A percentile compares a stretch with the other conserved stretches of the same genome.
Evolutionary conservation across 495 filamentous ascomycete species (phyloP).

Genomic region (Aspergillus kassunensis): DNA sequence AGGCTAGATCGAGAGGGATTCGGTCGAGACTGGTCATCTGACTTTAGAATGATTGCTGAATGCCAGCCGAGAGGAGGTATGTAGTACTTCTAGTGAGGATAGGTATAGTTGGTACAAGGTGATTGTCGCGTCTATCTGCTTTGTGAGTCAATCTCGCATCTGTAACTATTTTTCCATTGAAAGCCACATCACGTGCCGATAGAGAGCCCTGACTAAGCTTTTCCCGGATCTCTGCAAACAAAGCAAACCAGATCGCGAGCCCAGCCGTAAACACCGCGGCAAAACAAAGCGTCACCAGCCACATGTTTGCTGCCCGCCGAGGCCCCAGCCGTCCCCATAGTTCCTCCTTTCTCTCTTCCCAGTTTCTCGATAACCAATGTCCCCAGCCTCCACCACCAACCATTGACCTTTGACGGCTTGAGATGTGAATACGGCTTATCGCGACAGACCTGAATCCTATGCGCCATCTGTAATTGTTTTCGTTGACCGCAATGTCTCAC

Average conservation of each 20-base stretch:
- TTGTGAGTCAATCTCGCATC: conserved; percentile 5
- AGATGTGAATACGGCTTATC: conserved; percentile 34
- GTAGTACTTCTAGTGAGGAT: neutral
- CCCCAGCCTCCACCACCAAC: conserved; percentile 9
- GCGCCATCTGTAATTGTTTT: conserved; percentile 27
- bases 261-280: conserved; percentile 20
- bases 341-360: conserved; percentile 25
- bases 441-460: conserved; percentile 30
- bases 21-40: neutral
- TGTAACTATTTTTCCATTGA: conserved; percentile 5
- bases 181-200: conserved; percentile 9
- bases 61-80: neutral
- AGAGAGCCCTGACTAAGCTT: conserved; percentile 4
- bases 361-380: conserved; percentile 10
- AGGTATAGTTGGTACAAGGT: neutral
- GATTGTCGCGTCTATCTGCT: neutral
- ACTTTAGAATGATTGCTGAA: neutral
- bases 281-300: conserved; percentile 39
- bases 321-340: conserved; percentile 23
- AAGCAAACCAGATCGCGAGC: conserved; percentile 1
- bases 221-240: conserved; percentile 5
- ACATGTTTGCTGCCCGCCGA: conserved; percentile 44
- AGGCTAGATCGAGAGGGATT: neutral
- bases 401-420: conserved; percentile 21
- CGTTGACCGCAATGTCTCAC: conserved; percentile 64